Conservation (phyloP, 768 basidiomycete genomes). For the Naganishia vishniacii region DNA sequence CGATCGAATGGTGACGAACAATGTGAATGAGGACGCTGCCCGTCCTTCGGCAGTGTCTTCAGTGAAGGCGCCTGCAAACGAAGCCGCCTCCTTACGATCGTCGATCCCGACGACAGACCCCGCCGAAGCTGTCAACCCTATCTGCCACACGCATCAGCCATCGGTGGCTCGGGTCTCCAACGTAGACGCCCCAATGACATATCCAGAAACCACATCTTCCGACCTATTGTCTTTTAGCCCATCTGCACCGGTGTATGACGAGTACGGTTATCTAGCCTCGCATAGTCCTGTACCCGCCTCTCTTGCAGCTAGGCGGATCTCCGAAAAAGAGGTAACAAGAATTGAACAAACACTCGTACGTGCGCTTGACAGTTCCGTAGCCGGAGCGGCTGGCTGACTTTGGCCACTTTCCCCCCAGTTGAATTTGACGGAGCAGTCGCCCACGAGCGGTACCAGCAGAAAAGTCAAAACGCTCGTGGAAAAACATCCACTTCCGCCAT, state of each 20-base stretch:
- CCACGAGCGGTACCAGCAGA: conserved; percentile 29
- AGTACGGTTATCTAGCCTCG: conserved; percentile 44
- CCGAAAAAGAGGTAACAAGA: conserved; percentile 20
- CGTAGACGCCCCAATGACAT: too few species aligned
- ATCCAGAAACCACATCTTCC: too few species aligned
- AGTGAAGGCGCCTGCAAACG: too few species aligned
- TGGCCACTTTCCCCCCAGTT: conserved; percentile 29
- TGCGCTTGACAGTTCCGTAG: neutral
- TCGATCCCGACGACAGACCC: too few species aligned
- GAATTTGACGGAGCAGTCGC: conserved; percentile 34
- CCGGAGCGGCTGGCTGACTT: neutral
- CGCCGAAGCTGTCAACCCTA: too few species aligned
- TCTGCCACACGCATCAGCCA: too few species aligned
- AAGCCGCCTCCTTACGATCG: too few species aligned
- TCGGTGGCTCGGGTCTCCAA: too few species aligned
- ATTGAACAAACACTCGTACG: conserved; percentile 21
- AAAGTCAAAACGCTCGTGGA: conserved; percentile 42
- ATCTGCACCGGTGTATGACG: conserved; percentile 31
- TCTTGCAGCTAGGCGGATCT: conserved; percentile 29
- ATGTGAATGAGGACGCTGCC: too few species aligned
- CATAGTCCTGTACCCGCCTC: conserved; percentile 40
- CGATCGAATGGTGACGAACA: too few species aligned
- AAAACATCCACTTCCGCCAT: conserved; percentile 37
- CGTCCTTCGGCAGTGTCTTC: too few species aligned
- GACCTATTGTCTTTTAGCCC: neutral